Evolutionary conservation across 208 protist genomes (phyloP).

Genomic region (Willaertia magna): DNA sequence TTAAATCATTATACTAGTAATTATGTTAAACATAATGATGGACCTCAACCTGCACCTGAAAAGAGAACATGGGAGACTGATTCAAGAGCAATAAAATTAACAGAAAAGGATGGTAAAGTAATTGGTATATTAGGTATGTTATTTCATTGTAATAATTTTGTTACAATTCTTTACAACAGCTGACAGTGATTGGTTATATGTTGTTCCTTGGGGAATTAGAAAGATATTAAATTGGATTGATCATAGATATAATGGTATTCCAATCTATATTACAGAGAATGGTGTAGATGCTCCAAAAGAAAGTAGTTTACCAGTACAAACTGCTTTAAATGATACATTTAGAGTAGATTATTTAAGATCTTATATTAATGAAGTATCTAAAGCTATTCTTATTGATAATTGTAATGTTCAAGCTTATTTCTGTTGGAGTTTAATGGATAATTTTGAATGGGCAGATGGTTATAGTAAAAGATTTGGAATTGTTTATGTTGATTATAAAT

Average conservation of each 20-base stretch:
- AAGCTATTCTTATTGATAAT: not conserved
- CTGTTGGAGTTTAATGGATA: not conserved
- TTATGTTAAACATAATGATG: not conserved
- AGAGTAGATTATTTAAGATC: not conserved
- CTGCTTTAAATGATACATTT: not conserved
- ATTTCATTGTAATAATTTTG: not conserved
- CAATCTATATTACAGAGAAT: slow-evolving; percentile 14
- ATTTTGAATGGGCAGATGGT: slow-evolving; percentile 9
- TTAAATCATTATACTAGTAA: slow-evolving; percentile 13
- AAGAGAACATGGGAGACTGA: not conserved
- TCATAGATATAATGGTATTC: not conserved
- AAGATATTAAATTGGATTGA: not conserved
- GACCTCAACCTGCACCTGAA: not conserved
- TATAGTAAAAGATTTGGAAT: not conserved
- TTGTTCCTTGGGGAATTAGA: not conserved
- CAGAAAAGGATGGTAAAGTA: not conserved
- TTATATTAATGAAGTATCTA: not conserved
- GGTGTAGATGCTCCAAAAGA: slow-evolving; percentile 5
- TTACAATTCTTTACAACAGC: not conserved
- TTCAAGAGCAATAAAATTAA: not conserved
- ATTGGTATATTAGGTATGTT: no score
- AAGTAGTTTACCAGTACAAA: not conserved
- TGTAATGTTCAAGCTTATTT: not conserved
- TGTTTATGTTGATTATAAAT: not conserved
- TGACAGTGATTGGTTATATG: slow-evolving; percentile 1